These are phyloP conservation scores for Pseudogymnoascus sp. DNA, from an alignment of 2,329 filamentous ascomycete genomes.

Conservation along the genomic window DNA sequence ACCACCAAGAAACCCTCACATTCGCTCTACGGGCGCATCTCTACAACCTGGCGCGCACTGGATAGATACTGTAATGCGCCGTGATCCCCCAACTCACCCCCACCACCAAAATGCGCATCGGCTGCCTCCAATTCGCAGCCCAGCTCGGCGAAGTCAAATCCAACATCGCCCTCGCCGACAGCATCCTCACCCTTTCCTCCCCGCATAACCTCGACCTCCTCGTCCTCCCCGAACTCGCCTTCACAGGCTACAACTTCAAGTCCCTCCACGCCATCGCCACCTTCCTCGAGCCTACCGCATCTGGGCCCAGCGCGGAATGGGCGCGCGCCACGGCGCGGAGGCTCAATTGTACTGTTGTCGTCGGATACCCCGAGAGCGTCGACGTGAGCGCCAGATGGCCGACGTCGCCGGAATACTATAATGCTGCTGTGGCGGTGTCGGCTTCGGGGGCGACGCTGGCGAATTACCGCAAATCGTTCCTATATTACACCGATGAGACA, in stretches of 20 bases:
- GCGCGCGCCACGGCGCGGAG: conserved; percentile 54
- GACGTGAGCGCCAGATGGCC: conserved; percentile 45
- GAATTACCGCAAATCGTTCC: conserved; percentile 48
- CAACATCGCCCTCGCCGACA: conserved; percentile 61
- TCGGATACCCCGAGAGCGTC: conserved; percentile 63
- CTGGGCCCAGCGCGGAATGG: conserved; percentile 61
- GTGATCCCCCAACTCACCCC: background rate
- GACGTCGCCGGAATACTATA: conserved; percentile 40
- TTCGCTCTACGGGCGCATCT: background rate
- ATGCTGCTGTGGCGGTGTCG: conserved; percentile 43
- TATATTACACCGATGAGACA: conserved; percentile 49
- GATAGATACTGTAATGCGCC: background rate
- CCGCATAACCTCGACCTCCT: conserved; percentile 56
- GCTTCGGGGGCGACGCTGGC: conserved; percentile 46
- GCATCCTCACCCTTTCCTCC: conserved; percentile 47
- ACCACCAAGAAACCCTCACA: background rate
- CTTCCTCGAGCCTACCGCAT: conserved; percentile 54
- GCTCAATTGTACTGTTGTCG: conserved; percentile 55
- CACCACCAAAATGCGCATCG: conserved; percentile 50
- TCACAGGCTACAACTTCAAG: conserved; percentile 65
- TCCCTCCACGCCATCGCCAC: conserved; percentile 56
- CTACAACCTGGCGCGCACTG: background rate
- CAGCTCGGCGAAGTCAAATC: conserved; percentile 61
- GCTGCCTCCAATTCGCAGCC: conserved; percentile 61
- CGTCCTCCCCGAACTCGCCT: conserved; percentile 68